A percentile compares a stretch with the other conserved stretches of the same genome.
Conservation (phyloP, 306 rosid genomes). For the Trifolium subterraneum region DNA sequence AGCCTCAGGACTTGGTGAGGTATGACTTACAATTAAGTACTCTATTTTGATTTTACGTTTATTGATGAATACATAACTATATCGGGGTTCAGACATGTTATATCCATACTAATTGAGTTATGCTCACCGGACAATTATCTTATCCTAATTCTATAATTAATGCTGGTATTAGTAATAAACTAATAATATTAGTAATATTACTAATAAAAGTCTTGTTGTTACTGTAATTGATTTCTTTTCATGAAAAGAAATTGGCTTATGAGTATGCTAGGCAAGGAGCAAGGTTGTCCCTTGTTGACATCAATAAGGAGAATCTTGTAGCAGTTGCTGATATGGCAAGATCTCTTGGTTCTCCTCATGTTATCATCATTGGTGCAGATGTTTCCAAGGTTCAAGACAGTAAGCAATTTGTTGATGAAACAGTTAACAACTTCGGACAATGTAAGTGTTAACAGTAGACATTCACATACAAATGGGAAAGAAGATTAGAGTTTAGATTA, state of each 20-base stretch:
- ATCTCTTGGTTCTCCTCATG: conserved; percentile 63
- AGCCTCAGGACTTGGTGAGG: conserved; percentile 56
- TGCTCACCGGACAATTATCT: too few species aligned
- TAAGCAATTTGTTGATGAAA: conserved; percentile 59
- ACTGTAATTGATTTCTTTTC: too few species aligned
- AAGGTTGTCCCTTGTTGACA: conserved; percentile 57
- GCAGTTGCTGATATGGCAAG: conserved; percentile 57
- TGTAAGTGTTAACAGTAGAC: conserved; percentile 24
- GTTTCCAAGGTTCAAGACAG: conserved; percentile 63
- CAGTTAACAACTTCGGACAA: conserved; percentile 57
- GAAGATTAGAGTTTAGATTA: too few species aligned
- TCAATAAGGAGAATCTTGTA: conserved; percentile 50
- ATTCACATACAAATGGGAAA: too few species aligned
- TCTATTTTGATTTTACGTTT: too few species aligned
- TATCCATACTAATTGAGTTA: too few species aligned
- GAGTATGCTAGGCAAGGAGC: conserved; percentile 80
- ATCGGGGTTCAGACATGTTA: too few species aligned
- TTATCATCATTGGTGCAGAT: conserved; percentile 56
- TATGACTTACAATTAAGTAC: neutral
- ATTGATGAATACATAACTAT: too few species aligned
- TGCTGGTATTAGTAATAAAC: too few species aligned
- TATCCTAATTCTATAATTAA: too few species aligned
- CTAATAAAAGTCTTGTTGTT: neutral
- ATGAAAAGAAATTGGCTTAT: conserved; percentile 61
- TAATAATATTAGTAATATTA: neutral